A percentile compares a stretch with the other conserved stretches of the same genome.
These are phyloP conservation scores for Pleurostoma richardsiae DNA, from an alignment of 2,329 filamentous ascomycete genomes.

Conservation along the genomic window DNA sequence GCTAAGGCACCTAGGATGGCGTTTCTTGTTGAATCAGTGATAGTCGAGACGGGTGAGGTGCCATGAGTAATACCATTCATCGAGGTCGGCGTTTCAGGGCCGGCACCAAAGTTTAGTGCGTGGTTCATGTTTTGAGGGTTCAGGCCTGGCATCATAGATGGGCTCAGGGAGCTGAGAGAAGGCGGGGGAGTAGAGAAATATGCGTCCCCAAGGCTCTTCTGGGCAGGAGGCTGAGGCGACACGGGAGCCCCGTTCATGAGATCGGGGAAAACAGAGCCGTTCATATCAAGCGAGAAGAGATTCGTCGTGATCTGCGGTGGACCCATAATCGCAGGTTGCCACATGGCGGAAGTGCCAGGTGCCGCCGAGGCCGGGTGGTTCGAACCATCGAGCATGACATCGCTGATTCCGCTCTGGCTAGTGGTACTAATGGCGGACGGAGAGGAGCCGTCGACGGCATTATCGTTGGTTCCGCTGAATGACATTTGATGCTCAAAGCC, in stretches of 20 bases:
- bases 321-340: constrained; percentile 64
- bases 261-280: constrained; percentile 71
- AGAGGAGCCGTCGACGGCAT: constrained; percentile 85
- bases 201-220: constrained; percentile 67
- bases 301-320: constrained; percentile 63
- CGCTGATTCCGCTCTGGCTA: constrained; percentile 86
- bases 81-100: constrained; percentile 70
- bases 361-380: constrained; percentile 54
- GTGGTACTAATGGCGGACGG: constrained; percentile 94
- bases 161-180: constrained; percentile 68
- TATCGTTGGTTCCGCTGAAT: constrained; percentile 66
- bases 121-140: constrained; percentile 58
- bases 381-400: constrained; percentile 82
- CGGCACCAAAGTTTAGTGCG: constrained; percentile 57
- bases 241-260: constrained; percentile 67
- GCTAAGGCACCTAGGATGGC: constrained; percentile 55
- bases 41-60: constrained; percentile 56
- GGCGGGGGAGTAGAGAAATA: constrained; percentile 77
- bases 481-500: constrained; percentile 76
- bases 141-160: constrained; percentile 63
- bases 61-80: constrained; percentile 59
- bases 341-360: constrained; percentile 53
- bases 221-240: constrained; percentile 70
- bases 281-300: constrained; percentile 71
- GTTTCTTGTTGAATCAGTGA: constrained; percentile 59